These are phyloP conservation scores for Hordeum marinum DNA, from an alignment of 176 grass and related monocot genomes.

Conservation along the genomic window DNA sequence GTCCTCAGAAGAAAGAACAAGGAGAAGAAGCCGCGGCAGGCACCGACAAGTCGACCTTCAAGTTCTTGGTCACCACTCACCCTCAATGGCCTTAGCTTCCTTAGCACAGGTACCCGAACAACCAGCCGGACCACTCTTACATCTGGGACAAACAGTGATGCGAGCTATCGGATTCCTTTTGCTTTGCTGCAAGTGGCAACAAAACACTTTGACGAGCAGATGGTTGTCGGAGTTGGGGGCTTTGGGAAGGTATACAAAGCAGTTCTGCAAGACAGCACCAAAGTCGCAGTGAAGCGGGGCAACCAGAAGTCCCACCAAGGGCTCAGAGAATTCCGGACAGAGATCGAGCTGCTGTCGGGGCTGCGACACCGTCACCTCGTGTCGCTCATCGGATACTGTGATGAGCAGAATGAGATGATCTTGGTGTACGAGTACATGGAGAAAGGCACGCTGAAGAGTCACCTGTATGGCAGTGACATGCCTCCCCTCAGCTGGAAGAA, in stretches of 20 bases:
- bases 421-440: slow-evolving; percentile 97
- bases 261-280: slow-evolving; percentile 67
- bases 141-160: slow-evolving; percentile 51
- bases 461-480: slow-evolving; percentile 69
- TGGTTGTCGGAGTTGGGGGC: slow-evolving; percentile 84
- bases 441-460: slow-evolving; percentile 84
- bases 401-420: slow-evolving; percentile 89
- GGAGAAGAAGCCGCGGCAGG: slow-evolving; percentile 28
- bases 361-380: slow-evolving; percentile 90
- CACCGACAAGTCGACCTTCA: slow-evolving; percentile 35
- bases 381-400: slow-evolving; percentile 86
- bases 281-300: slow-evolving; percentile 82
- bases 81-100: slow-evolving; percentile 60
- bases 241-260: slow-evolving; percentile 94
- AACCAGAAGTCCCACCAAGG: slow-evolving; percentile 95
- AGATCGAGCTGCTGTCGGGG: slow-evolving; percentile 88
- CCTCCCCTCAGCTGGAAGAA: slow-evolving; percentile 75
- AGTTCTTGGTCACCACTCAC: slow-evolving; percentile 48
- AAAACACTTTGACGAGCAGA: slow-evolving; percentile 78
- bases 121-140: slow-evolving; percentile 73
- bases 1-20: slow-evolving; percentile 39
- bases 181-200: slow-evolving; percentile 62
- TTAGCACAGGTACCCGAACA: slow-evolving; percentile 58
- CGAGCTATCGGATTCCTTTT: slow-evolving; percentile 72
- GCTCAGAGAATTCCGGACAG: slow-evolving; percentile 75